A percentile compares a stretch with the other conserved stretches of the same genome.
Evolutionary conservation across 225 moss, liverwort and hornwort species (phyloP).

Genomic region (Asterella californica): DNA sequence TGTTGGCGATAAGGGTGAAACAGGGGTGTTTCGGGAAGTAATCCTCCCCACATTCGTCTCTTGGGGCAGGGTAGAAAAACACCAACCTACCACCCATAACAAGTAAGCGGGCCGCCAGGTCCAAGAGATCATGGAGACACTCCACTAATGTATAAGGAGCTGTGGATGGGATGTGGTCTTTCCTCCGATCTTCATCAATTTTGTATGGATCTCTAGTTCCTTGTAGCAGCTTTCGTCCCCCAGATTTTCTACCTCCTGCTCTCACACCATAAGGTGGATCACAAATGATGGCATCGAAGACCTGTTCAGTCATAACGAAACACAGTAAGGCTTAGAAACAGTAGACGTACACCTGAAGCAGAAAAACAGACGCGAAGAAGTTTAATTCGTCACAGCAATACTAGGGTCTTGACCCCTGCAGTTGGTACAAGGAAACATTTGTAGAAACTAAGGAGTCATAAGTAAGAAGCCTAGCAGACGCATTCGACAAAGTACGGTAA

Average conservation of each 20-base stretch:
- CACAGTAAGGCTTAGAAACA: background rate
- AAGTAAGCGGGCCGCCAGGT: constrained; percentile 76
- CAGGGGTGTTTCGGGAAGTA: constrained; percentile 88
- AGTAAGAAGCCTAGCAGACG: too few species aligned
- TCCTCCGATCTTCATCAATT: constrained; percentile 70
- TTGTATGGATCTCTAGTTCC: constrained; percentile 80
- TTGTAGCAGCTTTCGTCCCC: constrained; percentile 89
- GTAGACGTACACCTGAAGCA: too few species aligned
- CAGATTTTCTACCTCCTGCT: constrained; percentile 95
- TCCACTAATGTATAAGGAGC: constrained; percentile 90
- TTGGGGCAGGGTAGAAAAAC: constrained; percentile 86
- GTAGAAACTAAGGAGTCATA: background rate
- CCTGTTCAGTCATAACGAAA: constrained; percentile 33
- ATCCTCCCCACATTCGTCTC: constrained; percentile 73
- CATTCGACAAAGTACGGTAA: background rate
- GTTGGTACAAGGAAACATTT: background rate
- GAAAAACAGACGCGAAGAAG: background rate
- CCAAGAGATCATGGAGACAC: constrained; percentile 86
- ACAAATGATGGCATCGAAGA: constrained; percentile 92
- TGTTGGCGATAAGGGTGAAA: constrained; percentile 69
- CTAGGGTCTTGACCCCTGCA: background rate
- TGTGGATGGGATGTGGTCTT: constrained; percentile 88
- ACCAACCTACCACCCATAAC: constrained; percentile 87
- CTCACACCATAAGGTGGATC: constrained; percentile 97
- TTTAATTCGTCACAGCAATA: background rate